These are phyloP conservation scores for Cryphonectria radicalis DNA, from an alignment of 2,329 filamentous ascomycete species.

Conservation along the genomic window DNA sequence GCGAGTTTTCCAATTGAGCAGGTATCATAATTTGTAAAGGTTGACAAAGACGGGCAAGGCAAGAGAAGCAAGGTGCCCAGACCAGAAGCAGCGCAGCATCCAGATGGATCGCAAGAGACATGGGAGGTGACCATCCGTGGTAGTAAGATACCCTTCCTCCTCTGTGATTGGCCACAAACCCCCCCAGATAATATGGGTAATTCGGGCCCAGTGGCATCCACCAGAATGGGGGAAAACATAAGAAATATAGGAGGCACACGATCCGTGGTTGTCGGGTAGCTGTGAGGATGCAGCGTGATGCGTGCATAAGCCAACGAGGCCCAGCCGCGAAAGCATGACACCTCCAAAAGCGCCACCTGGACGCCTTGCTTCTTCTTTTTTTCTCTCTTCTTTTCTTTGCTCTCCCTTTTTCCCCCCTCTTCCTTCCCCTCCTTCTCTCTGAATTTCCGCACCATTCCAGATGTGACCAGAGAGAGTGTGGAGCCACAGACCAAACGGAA, in stretches of 20 bases:
- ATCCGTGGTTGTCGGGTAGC: neutral
- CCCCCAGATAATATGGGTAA: constrained; percentile 5
- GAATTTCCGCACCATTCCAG: neutral
- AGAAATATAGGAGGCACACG: neutral
- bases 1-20: constrained; percentile 1
- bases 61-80: neutral
- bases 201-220: neutral
- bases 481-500: neutral
- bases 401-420: too few relatives aligned
- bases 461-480: neutral
- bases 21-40: constrained; percentile 8
- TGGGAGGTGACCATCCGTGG: constrained; percentile 5
- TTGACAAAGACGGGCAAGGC: constrained; percentile 11
- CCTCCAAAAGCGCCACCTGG: neutral
- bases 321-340: neutral
- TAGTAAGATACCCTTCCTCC: neutral
- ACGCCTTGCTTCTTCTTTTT: neutral
- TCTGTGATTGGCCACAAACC: neutral
- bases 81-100: neutral
- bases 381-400: too few relatives aligned
- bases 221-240: neutral
- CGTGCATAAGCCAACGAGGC: neutral
- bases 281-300: neutral
- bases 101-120: neutral
- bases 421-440: too few relatives aligned